Evolutionary conservation across 768 basidiomycete species (phyloP).

Genomic region (Tylopilus cervinicoccineus): DNA sequence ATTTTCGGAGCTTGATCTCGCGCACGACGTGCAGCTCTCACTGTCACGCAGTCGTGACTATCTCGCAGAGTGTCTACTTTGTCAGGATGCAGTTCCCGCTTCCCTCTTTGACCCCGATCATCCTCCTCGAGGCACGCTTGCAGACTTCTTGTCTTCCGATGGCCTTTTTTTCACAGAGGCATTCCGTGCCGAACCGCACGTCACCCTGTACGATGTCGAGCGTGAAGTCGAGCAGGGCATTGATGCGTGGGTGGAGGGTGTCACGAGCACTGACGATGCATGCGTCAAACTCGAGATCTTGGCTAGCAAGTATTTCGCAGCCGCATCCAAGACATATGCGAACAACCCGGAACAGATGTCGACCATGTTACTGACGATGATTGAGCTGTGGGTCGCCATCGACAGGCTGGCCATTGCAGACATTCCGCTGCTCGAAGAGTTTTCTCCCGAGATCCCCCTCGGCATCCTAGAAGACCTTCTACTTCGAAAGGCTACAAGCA

Average conservation of each 20-base stretch:
- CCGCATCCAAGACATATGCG: too few species aligned
- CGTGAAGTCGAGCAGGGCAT: neutral
- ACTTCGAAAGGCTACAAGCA: neutral
- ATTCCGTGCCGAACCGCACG: neutral
- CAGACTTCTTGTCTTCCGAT: neutral
- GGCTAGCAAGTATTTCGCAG: too few species aligned
- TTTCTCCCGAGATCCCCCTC: neutral
- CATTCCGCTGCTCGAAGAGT: neutral
- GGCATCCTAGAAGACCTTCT: neutral
- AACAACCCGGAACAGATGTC: too few species aligned
- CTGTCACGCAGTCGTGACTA: too few species aligned
- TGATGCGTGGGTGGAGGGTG: neutral
- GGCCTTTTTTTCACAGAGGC: neutral
- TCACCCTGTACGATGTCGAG: neutral
- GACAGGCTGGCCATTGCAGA: neutral
- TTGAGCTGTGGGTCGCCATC: too few species aligned
- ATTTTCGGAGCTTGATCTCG: constrained; percentile 26
- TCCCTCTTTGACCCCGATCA: too few species aligned
- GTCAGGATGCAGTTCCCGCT: too few species aligned
- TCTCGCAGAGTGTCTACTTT: too few species aligned
- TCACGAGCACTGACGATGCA: neutral
- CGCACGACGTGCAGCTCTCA: constrained; percentile 31
- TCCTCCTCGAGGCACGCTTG: neutral
- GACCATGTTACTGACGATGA: neutral
- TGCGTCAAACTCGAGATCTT: neutral